These are phyloP conservation scores for Sutorius australiensis DNA, from an alignment of 768 basidiomycete species.

Conservation along the genomic window DNA sequence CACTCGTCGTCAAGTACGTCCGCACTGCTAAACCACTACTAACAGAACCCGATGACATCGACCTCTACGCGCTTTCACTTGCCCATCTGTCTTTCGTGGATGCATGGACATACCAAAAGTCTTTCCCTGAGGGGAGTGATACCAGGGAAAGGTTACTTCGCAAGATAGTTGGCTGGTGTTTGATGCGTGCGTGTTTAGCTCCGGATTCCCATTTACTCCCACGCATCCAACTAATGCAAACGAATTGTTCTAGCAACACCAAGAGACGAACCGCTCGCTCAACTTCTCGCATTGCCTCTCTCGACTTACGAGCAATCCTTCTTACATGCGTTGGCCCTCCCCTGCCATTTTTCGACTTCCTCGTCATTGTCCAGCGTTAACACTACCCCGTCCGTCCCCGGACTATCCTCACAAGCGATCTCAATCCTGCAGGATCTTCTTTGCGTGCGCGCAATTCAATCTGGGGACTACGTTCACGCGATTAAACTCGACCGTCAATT, in stretches of 20 bases:
- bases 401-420: conserved; percentile 45
- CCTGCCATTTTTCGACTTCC: conserved; percentile 39
- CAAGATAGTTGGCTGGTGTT: conserved; percentile 63
- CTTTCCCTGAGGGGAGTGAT: conserved; percentile 56
- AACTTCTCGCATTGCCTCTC: conserved; percentile 64
- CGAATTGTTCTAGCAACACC: conserved; percentile 47
- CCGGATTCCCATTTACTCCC: not conserved
- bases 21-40: conserved; percentile 73
- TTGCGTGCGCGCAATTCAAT: conserved; percentile 72
- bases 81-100: conserved; percentile 64
- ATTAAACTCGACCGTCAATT: conserved; percentile 72
- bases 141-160: conserved; percentile 52
- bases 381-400: not conserved
- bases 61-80: conserved; percentile 65
- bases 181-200: conserved; percentile 53
- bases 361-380: conserved; percentile 15
- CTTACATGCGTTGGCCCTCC: conserved; percentile 55
- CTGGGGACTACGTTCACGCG: conserved; percentile 66
- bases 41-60: conserved; percentile 64
- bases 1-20: conserved; percentile 67
- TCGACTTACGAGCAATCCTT: conserved; percentile 59
- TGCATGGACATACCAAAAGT: conserved; percentile 73
- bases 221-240: not conserved
- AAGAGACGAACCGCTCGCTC: conserved; percentile 51
- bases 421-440: conserved; percentile 72